Base-by-base conservation (phyloP, 768 basidiomycete species). In the Pluteus cervinus region DNA sequence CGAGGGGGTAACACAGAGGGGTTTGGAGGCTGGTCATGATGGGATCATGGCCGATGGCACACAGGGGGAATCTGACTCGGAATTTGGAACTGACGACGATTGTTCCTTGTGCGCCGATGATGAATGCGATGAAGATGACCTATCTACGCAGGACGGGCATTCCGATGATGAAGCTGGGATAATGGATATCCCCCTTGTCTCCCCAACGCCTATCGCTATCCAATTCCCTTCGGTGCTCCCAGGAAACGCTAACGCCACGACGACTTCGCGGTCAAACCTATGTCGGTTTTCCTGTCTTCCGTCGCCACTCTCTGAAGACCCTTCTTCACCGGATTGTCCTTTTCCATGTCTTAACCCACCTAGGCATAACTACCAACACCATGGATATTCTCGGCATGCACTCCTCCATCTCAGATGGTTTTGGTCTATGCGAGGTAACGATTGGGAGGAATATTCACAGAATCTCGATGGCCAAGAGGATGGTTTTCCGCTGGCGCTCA, bases 311-410 rank as follows among this genome's bases (percentile, higher is more conserved):
- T 66, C 63, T 4, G 57, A 54, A 8, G 42, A 32, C 24, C 33
- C 45, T 26, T 29, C 45, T 32, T 38, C 39, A 26, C 46, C 45
- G 10, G 58, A 60, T 22, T 42, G 37, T 36, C 34, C 34, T 9
- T 33, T 35, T 22, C 41, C 41, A 29, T 52, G 29, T 24, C 36
- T 37, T 57, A 57, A 48, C 45, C 51, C 55, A 48, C 40, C 35
- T 26, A 68, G 70, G 18, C 71, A 71, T 43, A 50, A 56, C 22
- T 76, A 75, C 45, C 50, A 53, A 5, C 66, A 85, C 43, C 81
- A 74, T 49, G 82, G 82, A 2, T 67, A 77, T 44, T 84, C 81
- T 9, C 71, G 73, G 12, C 72, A 69, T 41, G 74, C 76, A 2
- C 66, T 85, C 24, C 57, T 65, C 10, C 71, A 81, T 47, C 55